Base-by-base conservation (phyloP, 768 basidiomycete genomes). In the Hirschioporus abietinus region DNA sequence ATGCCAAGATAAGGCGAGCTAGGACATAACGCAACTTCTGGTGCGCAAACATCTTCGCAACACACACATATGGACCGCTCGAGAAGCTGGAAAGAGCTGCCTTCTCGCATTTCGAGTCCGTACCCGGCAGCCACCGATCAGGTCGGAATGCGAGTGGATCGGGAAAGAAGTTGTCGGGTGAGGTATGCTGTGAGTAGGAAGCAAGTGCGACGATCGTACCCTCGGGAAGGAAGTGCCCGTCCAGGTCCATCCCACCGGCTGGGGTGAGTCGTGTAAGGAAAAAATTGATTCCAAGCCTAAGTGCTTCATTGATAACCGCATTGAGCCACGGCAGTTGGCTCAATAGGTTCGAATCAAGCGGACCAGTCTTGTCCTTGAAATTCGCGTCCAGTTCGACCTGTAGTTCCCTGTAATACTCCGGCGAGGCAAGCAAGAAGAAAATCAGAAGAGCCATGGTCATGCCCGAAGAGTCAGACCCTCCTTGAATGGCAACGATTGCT, bases 101-200 rank as follows among this genome's bases (percentile, higher is more conserved):
- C 67, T 73, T 74, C 63, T 73, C 67, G 18, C 71, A 72, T 20
- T 57, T 71, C 12, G 72, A 70, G 9, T 66, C 72, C 8, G 73
- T 71, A 1, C 75, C 74, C n/a, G 73, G 70, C 15, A 73, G 68
- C 77, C 78, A 78, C 25, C 78, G 66, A 52, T 78, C 75, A 25
- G 77, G 76, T 10, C 65, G 68, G 35, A 7, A 36, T 30, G 63
- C 67, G 61, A 62, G 20, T 6, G 71, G 70, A 1, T 35, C 69
- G 18, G 74, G 78, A 60, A 66, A 77, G 65, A 79, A 78, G 67
- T 79, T 76, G 1, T 75, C 74, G 35, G 68, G 66, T 35, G 67
- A 66, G 15, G 68, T 73, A 30, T 76, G 73, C 63, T 74, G 74
- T 0, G 75, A 67, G 52, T 74, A 75, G 0, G 75, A 70, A 1